Percentiles rank a stretch among this genome's conserved stretches.
Evolutionary conservation across 352 stramenopile genomes (phyloP).

Genomic region (Stramenopiles sp.): DNA sequence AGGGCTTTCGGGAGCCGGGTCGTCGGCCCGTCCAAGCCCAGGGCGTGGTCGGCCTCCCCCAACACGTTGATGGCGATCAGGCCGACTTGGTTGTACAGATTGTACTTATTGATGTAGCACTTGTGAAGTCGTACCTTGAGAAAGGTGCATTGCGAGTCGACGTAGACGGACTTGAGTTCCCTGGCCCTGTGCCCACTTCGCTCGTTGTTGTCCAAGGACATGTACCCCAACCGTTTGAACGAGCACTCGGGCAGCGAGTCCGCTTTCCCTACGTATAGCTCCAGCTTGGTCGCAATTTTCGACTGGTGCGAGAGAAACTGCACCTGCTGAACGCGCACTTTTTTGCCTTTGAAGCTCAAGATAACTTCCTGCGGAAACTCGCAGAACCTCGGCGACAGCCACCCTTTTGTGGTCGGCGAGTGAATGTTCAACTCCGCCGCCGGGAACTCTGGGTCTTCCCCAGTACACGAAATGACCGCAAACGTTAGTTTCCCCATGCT

Average conservation of each 20-base stretch:
- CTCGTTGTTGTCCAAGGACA: constrained; percentile 52
- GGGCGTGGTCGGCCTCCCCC: constrained; percentile 23
- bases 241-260: constrained; percentile 24
- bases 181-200: constrained; percentile 56
- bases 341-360: constrained; percentile 43
- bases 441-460: constrained; percentile 57
- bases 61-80: constrained; percentile 65
- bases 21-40: background rate
- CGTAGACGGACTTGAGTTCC: constrained; percentile 73
- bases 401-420: constrained; percentile 30
- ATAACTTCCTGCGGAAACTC: constrained; percentile 76
- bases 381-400: constrained; percentile 62
- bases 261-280: constrained; percentile 57
- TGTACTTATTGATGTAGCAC: constrained; percentile 63
- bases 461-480: constrained; percentile 50
- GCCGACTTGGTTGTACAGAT: constrained; percentile 67
- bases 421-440: constrained; percentile 58
- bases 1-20: background rate
- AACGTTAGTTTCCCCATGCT: constrained; percentile 59
- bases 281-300: constrained; percentile 71
- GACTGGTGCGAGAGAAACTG: constrained; percentile 72
- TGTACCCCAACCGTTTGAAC: constrained; percentile 25
- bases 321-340: constrained; percentile 47
- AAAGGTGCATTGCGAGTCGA: constrained; percentile 51
- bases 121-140: constrained; percentile 64